phyloP scores from a whole-genome alignment of 1,139 yeast genomes.

The Lodderomyces beijingensis region DNA sequence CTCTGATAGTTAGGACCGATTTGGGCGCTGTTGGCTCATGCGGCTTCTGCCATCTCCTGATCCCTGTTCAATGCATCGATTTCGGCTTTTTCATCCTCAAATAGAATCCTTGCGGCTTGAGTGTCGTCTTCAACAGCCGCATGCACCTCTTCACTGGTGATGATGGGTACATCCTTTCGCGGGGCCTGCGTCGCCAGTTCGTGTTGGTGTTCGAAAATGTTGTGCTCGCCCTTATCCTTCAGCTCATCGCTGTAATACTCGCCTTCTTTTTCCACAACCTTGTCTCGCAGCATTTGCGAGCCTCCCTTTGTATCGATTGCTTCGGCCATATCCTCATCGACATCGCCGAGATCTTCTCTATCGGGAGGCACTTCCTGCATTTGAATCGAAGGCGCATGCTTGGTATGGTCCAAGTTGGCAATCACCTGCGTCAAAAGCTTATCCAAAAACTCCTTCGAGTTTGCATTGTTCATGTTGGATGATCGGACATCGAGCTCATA shows the following conservation, averaged over 20 bases:
- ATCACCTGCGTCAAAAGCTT: conserved; percentile 76
- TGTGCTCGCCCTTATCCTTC: conserved; percentile 41
- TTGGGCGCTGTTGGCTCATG: too few relatives aligned
- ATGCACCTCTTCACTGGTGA: conserved; percentile 4
- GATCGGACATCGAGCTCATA: conserved; percentile 92
- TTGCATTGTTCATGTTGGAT: conserved; percentile 95
- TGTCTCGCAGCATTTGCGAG: conserved; percentile 78
- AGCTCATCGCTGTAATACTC: conserved; percentile 68
- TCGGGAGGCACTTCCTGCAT: conserved; percentile 86
- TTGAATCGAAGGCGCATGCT: conserved; percentile 95
- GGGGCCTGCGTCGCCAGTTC: not conserved
- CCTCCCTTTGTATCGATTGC: conserved; percentile 92
- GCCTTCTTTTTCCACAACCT: conserved; percentile 57
- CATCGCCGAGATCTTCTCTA: conserved; percentile 74
- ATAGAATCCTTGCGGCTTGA: conserved; percentile 14
- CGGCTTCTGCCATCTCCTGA: conserved; percentile 1
- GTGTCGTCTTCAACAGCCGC: conserved; percentile 1
- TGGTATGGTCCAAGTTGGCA: conserved; percentile 77
- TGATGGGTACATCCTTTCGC: too few relatives aligned
- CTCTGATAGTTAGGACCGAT: too few relatives aligned
- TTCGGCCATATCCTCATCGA: conserved; percentile 66
- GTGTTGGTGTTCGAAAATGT: conserved; percentile 17
- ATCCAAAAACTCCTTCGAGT: conserved; percentile 87
- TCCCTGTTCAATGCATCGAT: conserved; percentile 31
- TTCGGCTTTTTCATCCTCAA: conserved; percentile 37